Base-by-base conservation (phyloP, 2,329 filamentous ascomycete genomes). In the Sporothrix brunneoviolacea region DNA sequence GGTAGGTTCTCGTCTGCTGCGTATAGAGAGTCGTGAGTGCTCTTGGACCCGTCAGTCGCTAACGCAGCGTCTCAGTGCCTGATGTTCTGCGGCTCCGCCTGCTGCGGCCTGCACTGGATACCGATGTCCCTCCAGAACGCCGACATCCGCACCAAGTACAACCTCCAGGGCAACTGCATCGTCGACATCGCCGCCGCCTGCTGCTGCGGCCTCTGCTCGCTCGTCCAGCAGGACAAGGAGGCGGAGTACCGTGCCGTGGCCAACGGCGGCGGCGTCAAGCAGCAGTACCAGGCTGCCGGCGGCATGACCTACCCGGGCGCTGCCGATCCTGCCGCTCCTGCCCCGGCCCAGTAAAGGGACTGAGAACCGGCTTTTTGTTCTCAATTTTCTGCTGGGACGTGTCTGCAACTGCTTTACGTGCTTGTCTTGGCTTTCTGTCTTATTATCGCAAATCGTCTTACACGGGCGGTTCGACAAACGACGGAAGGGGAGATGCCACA, bases 201-300 rank as follows among this genome's bases (percentile, higher is more conserved):
- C 64, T 75, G 71, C 65, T 75, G 71, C 56, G 64, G 62, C 19
- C 65, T 68, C 62, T 76, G 72, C 61, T 62, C 65, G 40, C 59
- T 75, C 21, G 64, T 71, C 46, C 72, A 75, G 68, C 60, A 66
- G 54, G 72, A 75, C 35, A 75, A 75, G 68, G 72, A 76, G 62
- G 64, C 65, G 3, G 63, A 62, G 44, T 57, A 67, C 52, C 68
- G 65, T n/a, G n/a, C n/a, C 13, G 69, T 69, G 53, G 46, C 33
- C 35, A 19, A 4, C 33, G 13, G 8, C 2, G 48, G 41, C 3
- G 59, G 50, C 44, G 52, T 59, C 35, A 60, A 63, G 56, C 42
- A 64, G 57, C 62, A 60, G 52, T 68, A 68, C 54, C 60, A 65
- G 60, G 33, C 62, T 4, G 22, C 45, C 16, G 56, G 51, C 13